These are phyloP conservation scores for Oryza coarctata DNA, from an alignment of 176 grass and related monocot genomes.

Conservation along the genomic window DNA sequence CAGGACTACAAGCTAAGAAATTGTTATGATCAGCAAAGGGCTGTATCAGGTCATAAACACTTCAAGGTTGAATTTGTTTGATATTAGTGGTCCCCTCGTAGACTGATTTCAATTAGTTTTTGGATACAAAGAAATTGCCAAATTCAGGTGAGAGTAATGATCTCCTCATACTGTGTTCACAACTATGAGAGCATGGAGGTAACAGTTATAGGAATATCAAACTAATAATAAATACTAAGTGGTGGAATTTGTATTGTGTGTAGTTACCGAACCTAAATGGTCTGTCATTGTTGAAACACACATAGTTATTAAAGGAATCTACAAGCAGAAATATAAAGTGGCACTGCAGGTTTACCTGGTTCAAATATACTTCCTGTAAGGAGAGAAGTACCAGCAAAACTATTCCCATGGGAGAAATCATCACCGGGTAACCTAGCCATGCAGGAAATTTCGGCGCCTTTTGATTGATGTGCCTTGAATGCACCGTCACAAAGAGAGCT, in stretches of 20 bases:
- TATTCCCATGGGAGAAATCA: constrained; percentile 38
- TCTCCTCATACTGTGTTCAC: not conserved
- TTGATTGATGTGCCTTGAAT: constrained; percentile 34
- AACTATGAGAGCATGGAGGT: not conserved
- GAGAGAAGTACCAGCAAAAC: constrained; percentile 38
- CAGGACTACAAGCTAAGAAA: not conserved
- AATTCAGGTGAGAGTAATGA: too few relatives aligned
- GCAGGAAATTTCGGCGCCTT: constrained; percentile 30
- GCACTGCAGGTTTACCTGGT: constrained; percentile 46
- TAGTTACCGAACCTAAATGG: constrained; percentile 9
- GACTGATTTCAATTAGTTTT: not conserved
- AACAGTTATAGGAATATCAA: not conserved
- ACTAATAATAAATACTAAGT: constrained; percentile 12
- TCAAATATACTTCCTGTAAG: constrained; percentile 34
- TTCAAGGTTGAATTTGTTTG: not conserved
- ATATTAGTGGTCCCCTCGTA: not conserved
- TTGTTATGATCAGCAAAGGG: not conserved
- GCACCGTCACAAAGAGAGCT: constrained; percentile 15
- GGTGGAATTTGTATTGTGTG: not conserved
- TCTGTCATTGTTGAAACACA: not conserved
- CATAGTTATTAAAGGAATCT: not conserved
- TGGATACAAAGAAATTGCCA: not conserved
- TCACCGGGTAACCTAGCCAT: constrained; percentile 26
- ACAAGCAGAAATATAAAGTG: not conserved
- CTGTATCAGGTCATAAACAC: not conserved